These are phyloP conservation scores for Aspergillus bombycis DNA, from an alignment of 2,329 filamentous ascomycete species.

Conservation along the genomic window DNA sequence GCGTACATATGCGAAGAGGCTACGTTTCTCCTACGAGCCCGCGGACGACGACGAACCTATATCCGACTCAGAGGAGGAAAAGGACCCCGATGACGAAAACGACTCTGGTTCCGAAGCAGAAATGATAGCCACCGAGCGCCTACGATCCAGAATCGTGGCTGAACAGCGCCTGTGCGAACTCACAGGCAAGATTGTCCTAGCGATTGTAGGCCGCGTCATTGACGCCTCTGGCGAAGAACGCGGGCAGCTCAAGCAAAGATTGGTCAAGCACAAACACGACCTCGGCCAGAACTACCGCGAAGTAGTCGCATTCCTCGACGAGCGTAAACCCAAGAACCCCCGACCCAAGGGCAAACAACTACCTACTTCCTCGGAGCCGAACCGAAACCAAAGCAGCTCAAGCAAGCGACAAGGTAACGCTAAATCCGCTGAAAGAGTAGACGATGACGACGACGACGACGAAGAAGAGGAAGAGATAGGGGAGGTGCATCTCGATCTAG, in stretches of 20 bases:
- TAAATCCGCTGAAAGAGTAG: conserved; percentile 48
- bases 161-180: conserved; percentile 87
- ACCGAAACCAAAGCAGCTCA: conserved; percentile 20
- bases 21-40: conserved; percentile 47
- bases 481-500: conserved; percentile 28
- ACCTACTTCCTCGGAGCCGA: conserved; percentile 15
- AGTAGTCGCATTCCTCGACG: conserved; percentile 78
- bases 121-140: conserved; percentile 53
- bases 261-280: conserved; percentile 77
- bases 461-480: conserved; percentile 43
- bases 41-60: conserved; percentile 74
- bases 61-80: conserved; percentile 64
- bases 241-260: conserved; percentile 68
- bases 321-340: conserved; percentile 52
- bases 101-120: conserved; percentile 35
- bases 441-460: conserved; percentile 46
- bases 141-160: conserved; percentile 70
- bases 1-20: conserved; percentile 73
- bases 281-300: conserved; percentile 86
- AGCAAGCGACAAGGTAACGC: conserved; percentile 26
- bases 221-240: conserved; percentile 64
- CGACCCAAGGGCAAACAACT: conserved; percentile 40
- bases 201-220: conserved; percentile 73
- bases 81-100: conserved; percentile 51
- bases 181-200: conserved; percentile 80